Evolutionary conservation across 1,284 basidiomycete genomes (phyloP), one percentile per base, ranked within the genome.

Genomic region (Leccinum fallax): DNA sequence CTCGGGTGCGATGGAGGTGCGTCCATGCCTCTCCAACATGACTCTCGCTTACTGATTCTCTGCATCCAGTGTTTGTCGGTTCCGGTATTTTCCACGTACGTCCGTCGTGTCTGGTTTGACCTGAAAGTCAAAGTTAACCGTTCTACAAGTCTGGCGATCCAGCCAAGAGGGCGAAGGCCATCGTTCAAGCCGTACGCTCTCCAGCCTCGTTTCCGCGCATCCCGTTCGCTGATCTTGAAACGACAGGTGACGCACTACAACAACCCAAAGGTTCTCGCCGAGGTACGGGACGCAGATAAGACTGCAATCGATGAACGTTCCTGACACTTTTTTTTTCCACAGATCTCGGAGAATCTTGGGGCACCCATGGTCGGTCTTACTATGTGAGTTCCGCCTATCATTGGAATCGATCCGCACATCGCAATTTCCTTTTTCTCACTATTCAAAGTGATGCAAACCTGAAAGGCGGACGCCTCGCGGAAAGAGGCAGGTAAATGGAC

Each of bases 1-100:
- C 86, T 99, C 43, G 96, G 97, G 55, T 96, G 94, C 76, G 97
- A 99, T 75, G 97, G 97, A 83, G 94, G 93, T 94, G 71, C 66
- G 84, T 79, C 48, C 49, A 53, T n/a, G 34, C 63, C 61, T 58
- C 51, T 43, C 28, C 49, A 13, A 30, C 36, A 36, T 51, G 24
- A 24, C 53, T 54, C 67, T 48, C 62, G 52, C 61, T 58, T 62
- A n/a, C 6, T 62, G 11, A 68, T 54, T 38, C 62, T 52, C 30
- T 63, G 19, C 64, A 9, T 24, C n/a, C 69, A 93, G 93, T 95
- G 48, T 95, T 94, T 69, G 95, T 97, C 66, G 95, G 96, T 30
- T 97, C 94, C 28, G 95, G 95, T 57, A 95, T 97, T 74, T 97
- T 95, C 84, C 88, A 91, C 72, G 93, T 94, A 69, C 64, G 90